A percentile compares a stretch with the other conserved stretches of the same genome.
Conservation (phyloP, 1,284 basidiomycete genomes). For the Tilletia walkeri region DNA sequence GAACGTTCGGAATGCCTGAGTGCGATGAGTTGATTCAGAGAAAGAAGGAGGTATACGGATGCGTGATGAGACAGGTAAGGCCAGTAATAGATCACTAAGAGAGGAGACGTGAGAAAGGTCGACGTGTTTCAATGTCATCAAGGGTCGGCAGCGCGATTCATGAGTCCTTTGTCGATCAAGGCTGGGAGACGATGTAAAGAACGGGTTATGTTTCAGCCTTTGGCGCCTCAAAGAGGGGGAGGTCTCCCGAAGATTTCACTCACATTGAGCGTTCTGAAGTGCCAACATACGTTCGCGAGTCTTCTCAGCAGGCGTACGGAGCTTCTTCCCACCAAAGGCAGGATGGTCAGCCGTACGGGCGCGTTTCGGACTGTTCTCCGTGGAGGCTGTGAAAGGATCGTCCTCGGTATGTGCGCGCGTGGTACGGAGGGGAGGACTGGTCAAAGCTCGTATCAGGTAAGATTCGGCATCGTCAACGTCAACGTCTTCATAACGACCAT, state of each 20-base stretch:
- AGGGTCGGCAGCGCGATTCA: background rate
- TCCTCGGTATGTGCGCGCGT: background rate
- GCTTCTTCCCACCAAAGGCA: background rate
- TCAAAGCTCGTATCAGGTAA: background rate
- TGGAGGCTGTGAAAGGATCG: background rate
- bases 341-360: slow-evolving; percentile 8
- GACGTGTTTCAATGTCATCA: background rate
- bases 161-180: slow-evolving; percentile 13
- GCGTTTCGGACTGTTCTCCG: slow-evolving; percentile 4
- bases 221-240: background rate
- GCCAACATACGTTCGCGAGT: background rate
- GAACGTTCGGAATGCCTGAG: too few relatives aligned
- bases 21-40: too few relatives aligned
- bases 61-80: too few relatives aligned
- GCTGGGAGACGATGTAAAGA: background rate
- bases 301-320: slow-evolving; percentile 13
- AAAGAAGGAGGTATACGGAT: too few relatives aligned
- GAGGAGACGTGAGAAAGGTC: background rate
- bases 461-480: background rate
- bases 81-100: background rate
- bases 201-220: background rate
- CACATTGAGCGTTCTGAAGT: slow-evolving; percentile 10
- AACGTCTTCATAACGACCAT: background rate
- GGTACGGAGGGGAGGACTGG: slow-evolving; percentile 1
- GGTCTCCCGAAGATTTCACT: background rate